Evolutionary conservation across 441 rosid species (phyloP).

Genomic region (Bruguiera hainesii): DNA sequence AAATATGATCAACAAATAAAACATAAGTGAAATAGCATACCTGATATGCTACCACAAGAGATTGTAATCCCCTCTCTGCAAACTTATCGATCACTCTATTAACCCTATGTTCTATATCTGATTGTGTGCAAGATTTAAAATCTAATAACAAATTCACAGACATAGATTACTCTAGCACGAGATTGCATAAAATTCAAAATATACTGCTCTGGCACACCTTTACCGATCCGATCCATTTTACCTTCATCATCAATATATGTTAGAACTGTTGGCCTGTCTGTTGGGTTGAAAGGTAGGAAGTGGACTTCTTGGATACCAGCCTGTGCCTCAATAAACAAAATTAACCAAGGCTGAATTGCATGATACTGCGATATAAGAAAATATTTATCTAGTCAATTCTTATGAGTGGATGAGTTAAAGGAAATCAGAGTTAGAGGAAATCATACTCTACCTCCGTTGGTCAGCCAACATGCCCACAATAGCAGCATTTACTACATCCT

Average conservation of each 20-base stretch:
- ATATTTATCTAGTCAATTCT: too few species aligned
- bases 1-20: background rate
- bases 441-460: slow-evolving; percentile 44
- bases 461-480: slow-evolving; percentile 52
- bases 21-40: slow-evolving; percentile 10
- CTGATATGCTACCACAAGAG: slow-evolving; percentile 57
- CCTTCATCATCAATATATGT: slow-evolving; percentile 41
- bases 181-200: background rate
- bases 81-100: slow-evolving; percentile 41
- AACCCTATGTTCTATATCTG: too few species aligned
- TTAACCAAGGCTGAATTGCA: too few species aligned
- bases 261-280: slow-evolving; percentile 41
- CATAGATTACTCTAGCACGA: background rate
- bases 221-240: slow-evolving; percentile 49
- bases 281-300: too few species aligned
- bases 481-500: slow-evolving; percentile 51
- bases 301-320: too few species aligned
- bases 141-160: slow-evolving; percentile 3
- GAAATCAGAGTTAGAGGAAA: background rate
- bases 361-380: too few species aligned
- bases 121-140: too few species aligned
- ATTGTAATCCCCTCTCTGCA: slow-evolving; percentile 21
- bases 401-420: background rate
- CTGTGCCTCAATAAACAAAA: slow-evolving; percentile 18
- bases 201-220: slow-evolving; percentile 54